Evolutionary conservation across 345 rosid species (phyloP).

Genomic region (Euphorbia lathyris): DNA sequence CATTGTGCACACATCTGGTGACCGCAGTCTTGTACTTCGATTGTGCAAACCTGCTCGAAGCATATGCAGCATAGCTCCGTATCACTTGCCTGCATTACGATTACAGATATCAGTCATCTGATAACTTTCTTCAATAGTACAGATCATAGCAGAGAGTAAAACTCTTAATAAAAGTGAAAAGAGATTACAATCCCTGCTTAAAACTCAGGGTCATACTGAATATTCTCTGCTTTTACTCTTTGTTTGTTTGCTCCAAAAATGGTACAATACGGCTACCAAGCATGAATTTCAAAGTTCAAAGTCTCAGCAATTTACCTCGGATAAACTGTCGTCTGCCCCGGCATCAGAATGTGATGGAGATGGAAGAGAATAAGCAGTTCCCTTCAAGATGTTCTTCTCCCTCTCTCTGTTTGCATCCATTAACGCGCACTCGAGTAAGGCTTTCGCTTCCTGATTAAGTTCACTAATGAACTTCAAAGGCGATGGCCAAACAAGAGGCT

Average conservation of each 20-base stretch:
- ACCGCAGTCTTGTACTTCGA: conserved; percentile 86
- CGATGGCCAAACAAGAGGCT: conserved; percentile 97
- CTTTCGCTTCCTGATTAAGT: conserved; percentile 79
- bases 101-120: conserved; percentile 11
- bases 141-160: neutral
- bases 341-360: conserved; percentile 68
- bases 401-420: conserved; percentile 87
- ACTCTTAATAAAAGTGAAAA: neutral
- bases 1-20: conserved; percentile 99
- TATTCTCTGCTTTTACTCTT: neutral
- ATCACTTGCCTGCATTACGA: conserved; percentile 61
- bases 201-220: neutral
- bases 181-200: neutral
- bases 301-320: conserved; percentile 55
- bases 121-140: conserved; percentile 6
- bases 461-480: conserved; percentile 96
- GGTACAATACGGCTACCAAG: neutral
- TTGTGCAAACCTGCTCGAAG: conserved; percentile 92
- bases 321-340: conserved; percentile 63
- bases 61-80: conserved; percentile 89
- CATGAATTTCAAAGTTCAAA: neutral
- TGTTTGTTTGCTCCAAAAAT: neutral
- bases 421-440: conserved; percentile 71
- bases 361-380: conserved; percentile 50
- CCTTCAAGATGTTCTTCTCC: conserved; percentile 78